Percentiles rank a stretch among this genome's conserved stretches.
phyloP scores from a whole-genome alignment of 805 yeast genomes.

The Hanseniaspora vineae region DNA sequence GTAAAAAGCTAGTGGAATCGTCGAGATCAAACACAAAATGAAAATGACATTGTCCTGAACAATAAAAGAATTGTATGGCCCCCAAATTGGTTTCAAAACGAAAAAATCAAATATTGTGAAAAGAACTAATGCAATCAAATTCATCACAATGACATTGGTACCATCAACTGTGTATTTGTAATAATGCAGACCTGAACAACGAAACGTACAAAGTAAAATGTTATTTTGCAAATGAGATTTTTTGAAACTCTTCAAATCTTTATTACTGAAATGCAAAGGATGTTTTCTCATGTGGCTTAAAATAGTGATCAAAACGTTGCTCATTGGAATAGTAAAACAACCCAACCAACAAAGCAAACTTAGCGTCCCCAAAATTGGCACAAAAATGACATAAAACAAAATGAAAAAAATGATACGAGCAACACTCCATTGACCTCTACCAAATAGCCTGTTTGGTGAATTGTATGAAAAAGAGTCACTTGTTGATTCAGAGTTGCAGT shows the following conservation, averaged over 20 bases:
- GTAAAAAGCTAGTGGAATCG: conserved; percentile 89
- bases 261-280: conserved; percentile 54
- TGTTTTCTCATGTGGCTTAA: conserved; percentile 74
- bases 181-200: conserved; percentile 86
- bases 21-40: conserved; percentile 63
- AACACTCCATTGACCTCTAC: conserved; percentile 82
- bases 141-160: conserved; percentile 84
- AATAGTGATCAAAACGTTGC: conserved; percentile 57
- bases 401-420: conserved; percentile 71
- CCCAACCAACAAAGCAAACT: conserved; percentile 61
- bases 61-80: conserved; percentile 26
- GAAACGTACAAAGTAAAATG: conserved; percentile 76
- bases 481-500: neutral
- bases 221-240: conserved; percentile 31
- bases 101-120: conserved; percentile 75
- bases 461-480: conserved; percentile 13
- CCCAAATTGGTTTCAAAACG: conserved; percentile 37
- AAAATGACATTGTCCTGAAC: conserved; percentile 56
- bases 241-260: conserved; percentile 50
- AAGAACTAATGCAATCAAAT: conserved; percentile 62
- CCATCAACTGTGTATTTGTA: conserved; percentile 96
- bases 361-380: conserved; percentile 49
- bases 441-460: conserved; percentile 52
- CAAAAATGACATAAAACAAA: conserved; percentile 53
- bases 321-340: conserved; percentile 90